Conservation (phyloP, 371 early-diverging fungal genomes). For the Umbelopsis sp. region DNA sequence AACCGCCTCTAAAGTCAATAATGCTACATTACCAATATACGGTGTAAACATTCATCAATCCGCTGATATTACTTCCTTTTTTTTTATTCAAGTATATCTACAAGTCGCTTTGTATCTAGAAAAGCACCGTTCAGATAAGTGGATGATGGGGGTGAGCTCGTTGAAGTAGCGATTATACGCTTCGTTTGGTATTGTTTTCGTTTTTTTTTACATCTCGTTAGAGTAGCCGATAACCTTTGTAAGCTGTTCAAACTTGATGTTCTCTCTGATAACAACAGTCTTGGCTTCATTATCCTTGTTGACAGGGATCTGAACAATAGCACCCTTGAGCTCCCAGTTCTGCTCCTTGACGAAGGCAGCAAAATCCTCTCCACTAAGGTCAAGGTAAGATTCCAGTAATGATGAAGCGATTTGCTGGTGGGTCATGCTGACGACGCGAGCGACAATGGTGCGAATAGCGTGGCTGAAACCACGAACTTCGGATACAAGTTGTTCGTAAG, state of each 20-base stretch:
- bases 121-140: slow-evolving; percentile 9
- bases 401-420: slow-evolving; percentile 76
- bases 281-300: slow-evolving; percentile 84
- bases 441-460: slow-evolving; percentile 75
- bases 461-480: slow-evolving; percentile 76
- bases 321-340: slow-evolving; percentile 69
- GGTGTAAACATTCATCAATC: not conserved
- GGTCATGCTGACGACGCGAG: slow-evolving; percentile 73
- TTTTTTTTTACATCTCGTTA: slow-evolving; percentile 56
- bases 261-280: slow-evolving; percentile 83
- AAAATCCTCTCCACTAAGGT: slow-evolving; percentile 72
- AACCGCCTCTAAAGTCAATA: not conserved
- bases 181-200: slow-evolving; percentile 13
- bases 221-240: slow-evolving; percentile 73
- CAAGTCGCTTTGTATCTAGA: slow-evolving; percentile 11
- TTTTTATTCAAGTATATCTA: slow-evolving; percentile 6
- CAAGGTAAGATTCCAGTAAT: slow-evolving; percentile 64
- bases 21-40: no score
- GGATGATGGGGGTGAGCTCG: not conserved
- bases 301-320: slow-evolving; percentile 74
- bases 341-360: slow-evolving; percentile 61
- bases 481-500: slow-evolving; percentile 60
- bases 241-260: slow-evolving; percentile 83
- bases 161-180: not conserved
- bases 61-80: not conserved